These are phyloP conservation scores for Alisma plantagoaquatica DNA, from an alignment of 106 monocot species.

Conservation along the genomic window DNA sequence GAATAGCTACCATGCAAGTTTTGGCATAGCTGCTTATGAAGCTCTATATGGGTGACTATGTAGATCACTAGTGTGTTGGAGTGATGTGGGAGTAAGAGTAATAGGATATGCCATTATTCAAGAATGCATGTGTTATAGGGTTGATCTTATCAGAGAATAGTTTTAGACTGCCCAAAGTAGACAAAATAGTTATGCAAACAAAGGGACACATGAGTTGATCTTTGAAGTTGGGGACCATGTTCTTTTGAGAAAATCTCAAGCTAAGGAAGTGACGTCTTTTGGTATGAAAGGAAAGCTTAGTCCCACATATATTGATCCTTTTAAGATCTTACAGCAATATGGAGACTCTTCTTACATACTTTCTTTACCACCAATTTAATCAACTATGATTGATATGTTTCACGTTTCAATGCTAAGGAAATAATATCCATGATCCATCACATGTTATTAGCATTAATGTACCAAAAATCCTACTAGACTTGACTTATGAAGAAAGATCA, in stretches of 20 bases:
- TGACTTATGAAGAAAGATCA: too few relatives aligned
- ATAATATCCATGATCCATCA: too few relatives aligned
- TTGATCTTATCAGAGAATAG: not conserved
- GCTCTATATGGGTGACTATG: too few relatives aligned
- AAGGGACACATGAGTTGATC: too few relatives aligned
- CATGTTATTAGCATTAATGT: too few relatives aligned
- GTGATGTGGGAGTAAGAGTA: too few relatives aligned
- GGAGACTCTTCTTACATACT: not conserved
- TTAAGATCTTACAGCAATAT: not conserved
- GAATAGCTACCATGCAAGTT: too few relatives aligned
- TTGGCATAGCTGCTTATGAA: too few relatives aligned
- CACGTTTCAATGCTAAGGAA: not conserved
- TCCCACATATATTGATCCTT: not conserved
- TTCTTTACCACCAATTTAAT: not conserved
- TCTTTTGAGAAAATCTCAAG: not conserved
- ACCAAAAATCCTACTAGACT: too few relatives aligned
- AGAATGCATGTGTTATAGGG: too few relatives aligned
- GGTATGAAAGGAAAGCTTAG: not conserved
- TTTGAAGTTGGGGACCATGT: conserved; percentile 1
- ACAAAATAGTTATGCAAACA: not conserved
- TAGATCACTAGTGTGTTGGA: too few relatives aligned
- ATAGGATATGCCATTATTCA: too few relatives aligned
- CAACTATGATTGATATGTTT: not conserved
- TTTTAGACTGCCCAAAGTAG: not conserved
- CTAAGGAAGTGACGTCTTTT: not conserved